phyloP scores from a whole-genome alignment of 257 asterid species.

The Apocynum venetum region DNA sequence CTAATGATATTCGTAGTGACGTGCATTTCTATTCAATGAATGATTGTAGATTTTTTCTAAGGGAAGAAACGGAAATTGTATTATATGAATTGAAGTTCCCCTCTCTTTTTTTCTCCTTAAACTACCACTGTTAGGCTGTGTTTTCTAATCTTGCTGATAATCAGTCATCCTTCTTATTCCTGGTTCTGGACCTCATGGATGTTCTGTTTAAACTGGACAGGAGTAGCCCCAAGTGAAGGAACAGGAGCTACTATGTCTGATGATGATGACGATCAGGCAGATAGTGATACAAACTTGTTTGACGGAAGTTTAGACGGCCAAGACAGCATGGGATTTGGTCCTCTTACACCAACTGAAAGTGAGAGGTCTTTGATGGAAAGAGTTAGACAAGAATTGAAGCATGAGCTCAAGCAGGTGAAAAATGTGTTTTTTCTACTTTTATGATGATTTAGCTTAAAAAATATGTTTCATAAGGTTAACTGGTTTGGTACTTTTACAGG shows the following conservation, averaged over 20 bases:
- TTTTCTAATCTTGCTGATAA: not conserved
- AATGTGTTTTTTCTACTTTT: not conserved
- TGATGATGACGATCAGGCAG: conserved; percentile 89
- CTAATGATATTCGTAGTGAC: not conserved
- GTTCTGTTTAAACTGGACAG: conserved; percentile 31
- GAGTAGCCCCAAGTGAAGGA: conserved; percentile 96
- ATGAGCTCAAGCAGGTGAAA: conserved; percentile 87
- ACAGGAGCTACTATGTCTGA: conserved; percentile 99
- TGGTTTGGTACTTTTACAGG: conserved; percentile 17
- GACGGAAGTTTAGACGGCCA: conserved; percentile 80
- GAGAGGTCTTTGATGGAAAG: conserved; percentile 99
- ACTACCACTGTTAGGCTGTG: not conserved
- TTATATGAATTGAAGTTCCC: no score
- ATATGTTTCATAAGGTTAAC: not conserved
- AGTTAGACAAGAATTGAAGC: conserved; percentile 89
- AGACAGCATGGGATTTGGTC: conserved; percentile 95
- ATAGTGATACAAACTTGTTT: conserved; percentile 76
- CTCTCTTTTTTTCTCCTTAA: not conserved
- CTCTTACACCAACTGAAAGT: conserved; percentile 81
- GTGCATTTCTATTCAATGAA: not conserved
- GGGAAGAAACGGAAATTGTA: not conserved
- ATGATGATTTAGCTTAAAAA: not conserved
- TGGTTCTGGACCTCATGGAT: not conserved
- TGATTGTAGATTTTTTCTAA: not conserved
- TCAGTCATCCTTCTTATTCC: not conserved